These are phyloP conservation scores for Viridothelium virens DNA, from an alignment of 495 filamentous ascomycete species.

Conservation along the genomic window DNA sequence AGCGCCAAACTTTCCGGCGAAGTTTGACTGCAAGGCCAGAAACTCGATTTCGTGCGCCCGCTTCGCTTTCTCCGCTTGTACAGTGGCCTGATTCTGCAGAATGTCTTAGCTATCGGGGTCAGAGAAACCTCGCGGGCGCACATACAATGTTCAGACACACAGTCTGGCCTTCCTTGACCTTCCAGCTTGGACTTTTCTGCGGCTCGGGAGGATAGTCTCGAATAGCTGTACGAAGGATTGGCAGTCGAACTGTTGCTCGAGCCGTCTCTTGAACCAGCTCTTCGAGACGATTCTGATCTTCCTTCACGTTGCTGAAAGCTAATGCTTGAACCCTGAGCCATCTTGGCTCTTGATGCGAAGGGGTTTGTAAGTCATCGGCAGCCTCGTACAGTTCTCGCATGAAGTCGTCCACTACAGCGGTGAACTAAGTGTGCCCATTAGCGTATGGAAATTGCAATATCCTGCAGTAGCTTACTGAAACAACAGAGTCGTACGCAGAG, in stretches of 20 bases:
- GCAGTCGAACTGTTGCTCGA: slow-evolving; percentile 8
- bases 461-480: slow-evolving; percentile 19
- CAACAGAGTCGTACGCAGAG: slow-evolving; percentile 21
- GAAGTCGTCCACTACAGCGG: slow-evolving; percentile 8
- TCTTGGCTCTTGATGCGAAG: slow-evolving; percentile 6
- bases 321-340: slow-evolving; percentile 12
- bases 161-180: slow-evolving; percentile 10
- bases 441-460: slow-evolving; percentile 2
- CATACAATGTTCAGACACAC: slow-evolving; percentile 10
- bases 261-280: slow-evolving; percentile 9
- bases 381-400: slow-evolving; percentile 11
- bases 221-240: slow-evolving; percentile 10
- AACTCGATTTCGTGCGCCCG: slow-evolving; percentile 10
- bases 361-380: slow-evolving; percentile 1
- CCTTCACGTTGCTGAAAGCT: slow-evolving; percentile 6
- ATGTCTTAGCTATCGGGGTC: slow-evolving; percentile 1
- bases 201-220: not conserved
- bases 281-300: slow-evolving; percentile 11
- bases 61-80: slow-evolving; percentile 4
- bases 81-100: slow-evolving; percentile 7
- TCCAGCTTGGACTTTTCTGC: not conserved
- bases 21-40: slow-evolving; percentile 11
- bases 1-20: slow-evolving; percentile 10
- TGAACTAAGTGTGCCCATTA: slow-evolving; percentile 9
- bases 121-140: not conserved